Evolutionary conservation across 1,284 basidiomycete genomes (phyloP), one percentile per base, ranked within the genome.

Genomic region (Sutorius eximius): DNA sequence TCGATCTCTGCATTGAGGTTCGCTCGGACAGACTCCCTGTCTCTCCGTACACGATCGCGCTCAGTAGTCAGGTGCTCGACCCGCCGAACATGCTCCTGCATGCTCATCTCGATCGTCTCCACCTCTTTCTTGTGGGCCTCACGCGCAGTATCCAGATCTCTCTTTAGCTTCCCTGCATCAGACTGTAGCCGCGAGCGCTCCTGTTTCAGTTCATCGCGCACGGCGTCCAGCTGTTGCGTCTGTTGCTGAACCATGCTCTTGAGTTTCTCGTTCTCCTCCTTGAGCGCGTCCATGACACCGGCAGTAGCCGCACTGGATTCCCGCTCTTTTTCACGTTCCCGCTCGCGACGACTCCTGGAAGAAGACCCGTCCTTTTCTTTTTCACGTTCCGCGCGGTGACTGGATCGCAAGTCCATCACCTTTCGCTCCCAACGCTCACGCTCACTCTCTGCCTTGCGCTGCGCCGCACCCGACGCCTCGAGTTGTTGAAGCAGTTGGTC

Each of bases 21-120:
- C 2, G 36, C 48, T 18, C 42, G 56, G 22, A 58, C 7, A 10
- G 53, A 43, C 6, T 70, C 70, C 38, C 51, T 63, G 1, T 71
- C 70, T 40, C 52, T 72, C 29, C 64, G 60, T 32, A 57, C 2
- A 10, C 64, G 59, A 3, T 71, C 69, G 45, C 69, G 64, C 7
- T 69, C 70, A 7, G 29, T 20, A 1, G 60, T 45, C 20, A 71
- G 40, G 27, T 55, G 22, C 8, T 71, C 66, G 1, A 71, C 10
- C 38, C 57, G 61, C 32, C 40, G 48, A 4, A 8, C 45, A 11
- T 67, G 58, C 12, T 67, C 64, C 45, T 72, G 69, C 18, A 64
- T 37, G 27, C 27, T 59, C 27, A 24, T 15, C 41, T 49, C 57
- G 38, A 57, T 18, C 33, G 45, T n/a, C 37, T 61, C 66, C 10